Percentiles rank a stretch among this genome's conserved stretches.
These are phyloP conservation scores for Trichoderma citrinoviride DNA, from an alignment of 2,329 filamentous ascomycete genomes.

Conservation along the genomic window DNA sequence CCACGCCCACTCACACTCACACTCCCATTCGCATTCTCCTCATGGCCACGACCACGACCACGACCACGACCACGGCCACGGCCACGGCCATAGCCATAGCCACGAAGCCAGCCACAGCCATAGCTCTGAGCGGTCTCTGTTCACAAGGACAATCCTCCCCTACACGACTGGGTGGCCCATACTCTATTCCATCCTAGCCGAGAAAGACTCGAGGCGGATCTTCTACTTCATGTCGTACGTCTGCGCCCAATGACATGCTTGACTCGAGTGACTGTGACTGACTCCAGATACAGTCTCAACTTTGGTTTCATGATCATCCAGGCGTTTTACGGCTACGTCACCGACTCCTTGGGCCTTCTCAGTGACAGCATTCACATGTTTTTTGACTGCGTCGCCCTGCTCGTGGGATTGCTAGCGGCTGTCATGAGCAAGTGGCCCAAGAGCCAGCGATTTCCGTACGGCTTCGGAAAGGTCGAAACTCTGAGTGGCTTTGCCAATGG, in stretches of 20 bases:
- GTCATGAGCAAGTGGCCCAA: slow-evolving; percentile 97
- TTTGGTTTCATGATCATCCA: slow-evolving; percentile 94
- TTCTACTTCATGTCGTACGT: slow-evolving; percentile 93
- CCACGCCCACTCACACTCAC: slow-evolving; percentile 24
- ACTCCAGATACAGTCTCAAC: slow-evolving; percentile 64
- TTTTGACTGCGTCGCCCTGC: slow-evolving; percentile 91
- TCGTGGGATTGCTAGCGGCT: slow-evolving; percentile 84
- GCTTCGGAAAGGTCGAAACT: slow-evolving; percentile 95
- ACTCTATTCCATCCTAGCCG: slow-evolving; percentile 78
- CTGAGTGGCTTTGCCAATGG: slow-evolving; percentile 95
- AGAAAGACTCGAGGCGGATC: slow-evolving; percentile 90
- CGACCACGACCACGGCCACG: slow-evolving; percentile 30
- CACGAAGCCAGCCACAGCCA: slow-evolving; percentile 38
- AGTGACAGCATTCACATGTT: slow-evolving; percentile 99
- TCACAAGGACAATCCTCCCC: slow-evolving; percentile 72
- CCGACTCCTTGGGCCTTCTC: slow-evolving; percentile 88
- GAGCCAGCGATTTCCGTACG: slow-evolving; percentile 85
- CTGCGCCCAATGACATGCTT: neutral
- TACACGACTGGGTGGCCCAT: slow-evolving; percentile 71
- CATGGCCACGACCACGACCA: slow-evolving; percentile 29
- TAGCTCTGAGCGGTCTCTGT: slow-evolving; percentile 56
- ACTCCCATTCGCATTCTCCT: slow-evolving; percentile 27
- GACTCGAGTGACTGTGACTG: neutral
- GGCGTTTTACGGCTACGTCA: slow-evolving; percentile 89
- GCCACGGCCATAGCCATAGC: slow-evolving; percentile 28